phyloP scores from a whole-genome alignment of 169 alveolate genomes.

The Pseudocohnilembus persalinus region DNA sequence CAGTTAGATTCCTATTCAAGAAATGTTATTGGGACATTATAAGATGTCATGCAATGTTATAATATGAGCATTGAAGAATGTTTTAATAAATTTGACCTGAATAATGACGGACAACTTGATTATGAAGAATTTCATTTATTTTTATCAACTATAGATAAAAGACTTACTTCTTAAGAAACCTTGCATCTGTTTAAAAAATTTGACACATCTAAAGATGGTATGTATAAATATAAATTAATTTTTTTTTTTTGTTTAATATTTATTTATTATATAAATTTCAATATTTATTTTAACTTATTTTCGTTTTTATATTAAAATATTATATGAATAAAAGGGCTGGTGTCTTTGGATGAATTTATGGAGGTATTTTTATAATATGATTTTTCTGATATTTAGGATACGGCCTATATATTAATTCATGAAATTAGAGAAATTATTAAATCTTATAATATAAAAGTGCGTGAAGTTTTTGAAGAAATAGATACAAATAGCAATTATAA shows the following conservation, averaged over 20 bases:
- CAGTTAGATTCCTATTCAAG: not conserved
- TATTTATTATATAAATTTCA: too few species aligned
- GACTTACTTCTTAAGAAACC: not conserved
- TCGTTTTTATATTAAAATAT: too few species aligned
- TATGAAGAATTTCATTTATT: slow-evolving; percentile 1
- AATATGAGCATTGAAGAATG: not conserved
- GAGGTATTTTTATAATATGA: slow-evolving; percentile 5
- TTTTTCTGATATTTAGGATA: slow-evolving; percentile 3
- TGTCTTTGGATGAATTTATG: slow-evolving; percentile 1
- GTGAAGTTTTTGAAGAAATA: slow-evolving; percentile 1
- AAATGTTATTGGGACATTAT: not conserved
- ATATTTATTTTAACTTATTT: too few species aligned
- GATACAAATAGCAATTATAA: slow-evolving; percentile 2
- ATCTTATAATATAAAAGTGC: slow-evolving; percentile 4
- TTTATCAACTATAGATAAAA: not conserved
- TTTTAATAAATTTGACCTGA: not conserved
- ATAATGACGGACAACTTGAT: not conserved
- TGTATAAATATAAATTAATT: too few species aligned
- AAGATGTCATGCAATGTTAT: not conserved
- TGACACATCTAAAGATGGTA: not conserved
- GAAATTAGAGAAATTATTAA: slow-evolving; percentile 10
- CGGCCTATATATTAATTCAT: not conserved
- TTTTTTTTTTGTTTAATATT: too few species aligned
- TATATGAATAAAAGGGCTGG: not conserved
- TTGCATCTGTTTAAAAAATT: slow-evolving; percentile 7